Evolutionary conservation across 331 rosid species (phyloP).

Genomic region (Ulmus americana): DNA sequence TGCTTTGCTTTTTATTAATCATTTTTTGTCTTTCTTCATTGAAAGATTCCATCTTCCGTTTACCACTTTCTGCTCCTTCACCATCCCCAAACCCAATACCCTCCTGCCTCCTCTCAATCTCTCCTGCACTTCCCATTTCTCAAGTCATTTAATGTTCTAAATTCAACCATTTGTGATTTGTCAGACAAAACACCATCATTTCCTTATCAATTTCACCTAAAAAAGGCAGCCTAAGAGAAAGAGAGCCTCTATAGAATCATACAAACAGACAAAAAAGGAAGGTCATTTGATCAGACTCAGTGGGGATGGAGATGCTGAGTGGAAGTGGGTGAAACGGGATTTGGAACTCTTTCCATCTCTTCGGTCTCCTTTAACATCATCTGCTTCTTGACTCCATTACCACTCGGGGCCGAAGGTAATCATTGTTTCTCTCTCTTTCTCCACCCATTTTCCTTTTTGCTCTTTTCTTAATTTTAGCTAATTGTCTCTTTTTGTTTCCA

Average conservation of each 20-base stretch:
- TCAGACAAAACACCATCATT: conserved; percentile 41
- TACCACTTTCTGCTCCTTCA: conserved; percentile 52
- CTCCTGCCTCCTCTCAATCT: conserved; percentile 13
- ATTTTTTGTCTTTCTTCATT: conserved; percentile 29
- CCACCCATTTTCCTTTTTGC: conserved; percentile 1
- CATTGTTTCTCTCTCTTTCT: conserved; percentile 6
- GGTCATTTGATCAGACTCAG: not conserved
- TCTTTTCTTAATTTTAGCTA: conserved; percentile 4
- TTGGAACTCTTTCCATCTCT: conserved; percentile 6
- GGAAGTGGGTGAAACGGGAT: conserved; percentile 20
- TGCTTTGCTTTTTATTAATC: conserved; percentile 17
- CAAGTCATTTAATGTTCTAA: not conserved
- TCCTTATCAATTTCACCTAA: conserved; percentile 24
- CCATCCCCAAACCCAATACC: conserved; percentile 27
- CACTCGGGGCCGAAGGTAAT: conserved; percentile 13
- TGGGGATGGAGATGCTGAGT: conserved; percentile 8
- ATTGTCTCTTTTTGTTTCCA: not conserved
- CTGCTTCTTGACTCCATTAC: conserved; percentile 17
- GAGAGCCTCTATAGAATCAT: not conserved
- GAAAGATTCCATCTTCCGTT: conserved; percentile 66
- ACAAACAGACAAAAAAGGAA: not conserved
- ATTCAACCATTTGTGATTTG: not conserved
- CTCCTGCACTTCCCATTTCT: not conserved
- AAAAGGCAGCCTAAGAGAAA: conserved; percentile 16
- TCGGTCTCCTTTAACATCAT: conserved; percentile 18